These are phyloP conservation scores for Apophysomyces trapeziformis DNA, from an alignment of 371 early-diverging fungal species.

Conservation along the genomic window DNA sequence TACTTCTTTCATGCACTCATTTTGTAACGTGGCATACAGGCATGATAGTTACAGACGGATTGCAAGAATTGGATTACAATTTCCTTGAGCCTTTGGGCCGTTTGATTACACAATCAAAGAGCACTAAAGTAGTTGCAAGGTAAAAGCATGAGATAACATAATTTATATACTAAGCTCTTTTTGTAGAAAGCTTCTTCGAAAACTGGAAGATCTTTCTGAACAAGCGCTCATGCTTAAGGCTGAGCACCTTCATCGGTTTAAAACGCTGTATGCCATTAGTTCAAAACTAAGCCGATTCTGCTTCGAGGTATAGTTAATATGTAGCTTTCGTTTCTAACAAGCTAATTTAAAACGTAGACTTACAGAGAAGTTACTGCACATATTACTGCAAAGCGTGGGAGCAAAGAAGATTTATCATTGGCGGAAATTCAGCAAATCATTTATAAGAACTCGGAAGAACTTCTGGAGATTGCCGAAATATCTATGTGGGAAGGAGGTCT, in stretches of 20 bases:
- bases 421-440: constrained; percentile 54
- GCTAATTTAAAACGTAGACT: constrained; percentile 6
- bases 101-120: constrained; percentile 63
- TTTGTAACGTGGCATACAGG: constrained; percentile 17
- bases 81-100: constrained; percentile 61
- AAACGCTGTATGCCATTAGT: constrained; percentile 53
- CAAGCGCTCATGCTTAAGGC: constrained; percentile 59
- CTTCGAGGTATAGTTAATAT: constrained; percentile 30
- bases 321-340: background rate
- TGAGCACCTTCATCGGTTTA: constrained; percentile 56
- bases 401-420: constrained; percentile 49
- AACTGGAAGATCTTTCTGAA: constrained; percentile 68
- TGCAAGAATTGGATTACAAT: constrained; percentile 58
- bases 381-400: constrained; percentile 38
- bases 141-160: constrained; percentile 10
- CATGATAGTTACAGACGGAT: constrained; percentile 45
- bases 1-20: background rate
- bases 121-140: constrained; percentile 64
- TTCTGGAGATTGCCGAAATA: constrained; percentile 58
- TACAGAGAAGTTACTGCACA: constrained; percentile 39
- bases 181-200: constrained; percentile 63
- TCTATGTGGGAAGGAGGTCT: constrained; percentile 68
- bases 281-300: constrained; percentile 56
- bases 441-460: constrained; percentile 54
- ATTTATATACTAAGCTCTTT: background rate